phyloP scores from a whole-genome alignment of 2,329 filamentous ascomycete genomes.

The Escovopsis sp. region DNA sequence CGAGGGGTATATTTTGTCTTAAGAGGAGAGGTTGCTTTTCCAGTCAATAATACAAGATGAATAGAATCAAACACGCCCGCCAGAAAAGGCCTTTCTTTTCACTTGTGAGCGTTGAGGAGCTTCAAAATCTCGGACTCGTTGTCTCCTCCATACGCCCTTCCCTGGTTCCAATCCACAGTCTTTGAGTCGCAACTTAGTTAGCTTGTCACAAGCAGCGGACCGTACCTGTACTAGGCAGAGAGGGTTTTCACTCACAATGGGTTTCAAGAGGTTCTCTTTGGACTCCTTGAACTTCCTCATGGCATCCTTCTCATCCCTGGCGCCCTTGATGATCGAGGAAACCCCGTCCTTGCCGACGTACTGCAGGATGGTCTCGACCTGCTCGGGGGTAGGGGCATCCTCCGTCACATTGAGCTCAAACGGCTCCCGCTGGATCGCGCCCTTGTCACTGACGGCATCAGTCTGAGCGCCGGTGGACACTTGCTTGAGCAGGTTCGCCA shows the following conservation, averaged over 20 bases:
- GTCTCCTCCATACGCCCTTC: conserved; percentile 62
- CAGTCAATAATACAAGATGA: not conserved
- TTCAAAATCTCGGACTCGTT: conserved; percentile 82
- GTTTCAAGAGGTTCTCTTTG: conserved; percentile 53
- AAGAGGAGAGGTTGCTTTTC: too few species aligned
- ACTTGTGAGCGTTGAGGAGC: conserved; percentile 48
- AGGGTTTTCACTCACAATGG: conserved; percentile 48
- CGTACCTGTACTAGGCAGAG: not conserved
- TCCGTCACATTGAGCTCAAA: conserved; percentile 85
- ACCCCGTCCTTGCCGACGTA: conserved; percentile 57
- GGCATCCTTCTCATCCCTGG: conserved; percentile 61
- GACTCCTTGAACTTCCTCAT: conserved; percentile 63
- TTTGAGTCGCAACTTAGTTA: conserved; percentile 4
- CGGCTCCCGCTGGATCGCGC: conserved; percentile 39
- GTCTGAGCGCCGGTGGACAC: conserved; percentile 54
- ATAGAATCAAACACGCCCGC: conserved; percentile 4
- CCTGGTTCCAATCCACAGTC: conserved; percentile 89
- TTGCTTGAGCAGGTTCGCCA: conserved; percentile 67
- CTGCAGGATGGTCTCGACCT: conserved; percentile 70
- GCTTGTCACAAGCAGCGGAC: not conserved
- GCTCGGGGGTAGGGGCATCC: conserved; percentile 63
- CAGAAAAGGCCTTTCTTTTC: conserved; percentile 6
- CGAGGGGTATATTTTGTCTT: conserved; percentile 4
- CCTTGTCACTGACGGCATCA: conserved; percentile 58
- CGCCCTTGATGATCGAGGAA: conserved; percentile 53